A percentile compares a stretch with the other conserved stretches of the same genome.
Conservation (phyloP, 768 basidiomycete genomes). For the Filobasidium wieringae region DNA sequence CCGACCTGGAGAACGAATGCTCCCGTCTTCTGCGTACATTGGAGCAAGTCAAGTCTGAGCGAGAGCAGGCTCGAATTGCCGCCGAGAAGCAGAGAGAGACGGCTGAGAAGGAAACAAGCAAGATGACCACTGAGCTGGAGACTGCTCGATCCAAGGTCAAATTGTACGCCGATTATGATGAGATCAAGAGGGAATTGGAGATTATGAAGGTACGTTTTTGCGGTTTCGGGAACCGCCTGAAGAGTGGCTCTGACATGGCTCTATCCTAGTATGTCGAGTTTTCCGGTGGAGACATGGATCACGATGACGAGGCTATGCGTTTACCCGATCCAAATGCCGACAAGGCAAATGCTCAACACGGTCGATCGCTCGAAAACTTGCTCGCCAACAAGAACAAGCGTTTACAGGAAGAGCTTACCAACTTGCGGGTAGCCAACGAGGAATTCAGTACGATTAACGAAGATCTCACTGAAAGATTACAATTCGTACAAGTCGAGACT, state of each 20-base stretch:
- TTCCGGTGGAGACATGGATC: constrained; percentile 66
- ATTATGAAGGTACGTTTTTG: constrained; percentile 75
- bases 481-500: constrained; percentile 51
- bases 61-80: constrained; percentile 40
- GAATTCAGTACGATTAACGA: background rate
- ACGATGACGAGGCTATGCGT: constrained; percentile 46
- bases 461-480: background rate
- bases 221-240: background rate
- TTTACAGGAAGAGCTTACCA: constrained; percentile 82
- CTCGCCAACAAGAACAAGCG: constrained; percentile 89
- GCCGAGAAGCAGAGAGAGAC: constrained; percentile 43
- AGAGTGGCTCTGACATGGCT: background rate
- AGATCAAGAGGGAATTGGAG: constrained; percentile 92
- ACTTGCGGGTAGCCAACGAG: constrained; percentile 55
- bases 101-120: constrained; percentile 46
- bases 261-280: constrained; percentile 86
- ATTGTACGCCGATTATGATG: constrained; percentile 78
- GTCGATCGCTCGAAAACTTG: constrained; percentile 76
- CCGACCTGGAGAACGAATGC: constrained; percentile 64
- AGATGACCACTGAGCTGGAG: constrained; percentile 56
- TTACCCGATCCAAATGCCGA: constrained; percentile 83
- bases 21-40: constrained; percentile 57
- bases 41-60: constrained; percentile 40
- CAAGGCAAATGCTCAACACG: constrained; percentile 62
- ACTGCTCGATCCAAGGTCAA: constrained; percentile 57